Base-by-base conservation (phyloP, 83 land plant species). In the Picea engelmannii region DNA sequence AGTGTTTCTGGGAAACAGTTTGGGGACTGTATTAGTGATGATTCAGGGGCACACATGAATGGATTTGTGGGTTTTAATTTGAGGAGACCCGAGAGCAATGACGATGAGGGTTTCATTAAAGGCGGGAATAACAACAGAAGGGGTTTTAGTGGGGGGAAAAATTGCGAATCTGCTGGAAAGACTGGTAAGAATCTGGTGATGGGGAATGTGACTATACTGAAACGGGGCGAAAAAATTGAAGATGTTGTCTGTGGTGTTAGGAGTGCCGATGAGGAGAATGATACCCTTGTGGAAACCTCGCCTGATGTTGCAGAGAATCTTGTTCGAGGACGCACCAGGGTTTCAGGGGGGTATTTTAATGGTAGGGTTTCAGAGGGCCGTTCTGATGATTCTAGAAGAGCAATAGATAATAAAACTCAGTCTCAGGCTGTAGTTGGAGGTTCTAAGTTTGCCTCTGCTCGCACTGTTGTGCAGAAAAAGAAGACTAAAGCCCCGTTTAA, bases 211-310 rank as follows among this genome's bases (percentile, higher is more conserved):
- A 73, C 59, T 10, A 73, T 73, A 47, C 77, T 73, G 5, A 73
- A 73, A 9, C 77, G 77, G 24, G 77, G 77, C 15, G 77, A 44
- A 23, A 73, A 73, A 17, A 73, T 73, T 0, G 77, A 73, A 55
- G 42, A 47, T 47, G 58, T 73, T 21, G 77, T 73, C 23, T 25
- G 25, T 3, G 27, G 25, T 3, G 58, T 5, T 11, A 73, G 58
- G 77, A n/a, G 10, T 47, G n/a, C 17, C 1, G 10, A 20, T 73
- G 58, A 73, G 52, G 77, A 73, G 27, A 47, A n/a, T 47, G 58
- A 24, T 20, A 40, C 21, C 13, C 13, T 12, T 18, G 74, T 40
- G 74, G 6, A 70, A 8, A 38, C 49, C 15, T 6, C n/a, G 4
- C 4, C 3, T 2, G 15, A 55, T 40, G 47, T 3, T 70, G 21